These are phyloP conservation scores for Diaporthe eres DNA, from an alignment of 2,329 filamentous ascomycete genomes.

Conservation along the genomic window DNA sequence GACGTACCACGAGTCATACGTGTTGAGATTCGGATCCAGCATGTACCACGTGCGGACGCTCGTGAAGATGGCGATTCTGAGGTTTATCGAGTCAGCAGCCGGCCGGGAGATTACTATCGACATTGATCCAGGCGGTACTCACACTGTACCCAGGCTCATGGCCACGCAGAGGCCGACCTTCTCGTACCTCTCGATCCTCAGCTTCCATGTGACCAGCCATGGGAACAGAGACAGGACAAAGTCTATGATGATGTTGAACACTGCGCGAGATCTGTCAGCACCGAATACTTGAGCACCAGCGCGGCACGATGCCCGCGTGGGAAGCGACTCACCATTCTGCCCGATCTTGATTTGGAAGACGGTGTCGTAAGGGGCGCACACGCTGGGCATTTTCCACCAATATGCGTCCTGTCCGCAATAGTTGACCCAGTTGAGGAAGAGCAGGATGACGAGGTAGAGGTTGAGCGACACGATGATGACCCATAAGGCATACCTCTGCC, in stretches of 20 bases:
- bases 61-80: conserved; percentile 61
- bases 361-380: conserved; percentile 57
- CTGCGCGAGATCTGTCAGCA: conserved; percentile 46
- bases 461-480: conserved; percentile 65
- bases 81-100: conserved; percentile 19
- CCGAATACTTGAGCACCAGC: too few relatives aligned
- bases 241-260: conserved; percentile 68
- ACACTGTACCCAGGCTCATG: conserved; percentile 60
- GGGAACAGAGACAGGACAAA: conserved; percentile 65
- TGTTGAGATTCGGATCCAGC: conserved; percentile 58
- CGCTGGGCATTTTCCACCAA: conserved; percentile 59
- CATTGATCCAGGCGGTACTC: conserved; percentile 53
- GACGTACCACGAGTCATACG: conserved; percentile 59
- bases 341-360: conserved; percentile 63
- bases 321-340: conserved; percentile 59
- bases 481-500: conserved; percentile 60
- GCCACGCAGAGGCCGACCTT: conserved; percentile 65
- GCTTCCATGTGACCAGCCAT: conserved; percentile 62
- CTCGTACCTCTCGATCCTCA: conserved; percentile 63
- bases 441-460: conserved; percentile 60
- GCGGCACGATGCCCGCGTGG: background rate
- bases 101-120: background rate
- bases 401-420: conserved; percentile 59
- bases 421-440: conserved; percentile 64
- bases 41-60: conserved; percentile 65